Evolutionary conservation across 352 stramenopile species (phyloP), one percentile per base, ranked within the genome.

Genomic region (Phytophthora pistaciae): DNA sequence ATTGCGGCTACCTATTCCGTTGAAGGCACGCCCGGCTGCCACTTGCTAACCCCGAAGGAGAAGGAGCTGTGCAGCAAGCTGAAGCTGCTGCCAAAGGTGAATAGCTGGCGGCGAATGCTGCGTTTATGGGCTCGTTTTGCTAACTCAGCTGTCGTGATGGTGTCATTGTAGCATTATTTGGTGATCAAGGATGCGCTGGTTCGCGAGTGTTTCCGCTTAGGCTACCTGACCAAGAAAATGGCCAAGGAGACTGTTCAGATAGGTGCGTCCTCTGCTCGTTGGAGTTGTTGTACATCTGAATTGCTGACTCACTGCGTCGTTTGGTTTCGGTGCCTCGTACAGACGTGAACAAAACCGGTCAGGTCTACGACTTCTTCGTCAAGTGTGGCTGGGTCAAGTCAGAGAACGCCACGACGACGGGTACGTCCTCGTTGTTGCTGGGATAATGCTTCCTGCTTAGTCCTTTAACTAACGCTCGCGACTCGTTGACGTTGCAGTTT

Each of bases 101-200:
- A 10, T 56, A 18, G 18, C 13, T 31, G 14, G 40, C 18, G 40
- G 40, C 16, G 18, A 21, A 49, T 21, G 14, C 11, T 42, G 36
- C 29, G 36, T 42, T 42, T 42, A 42, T 18, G 36, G 13, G 16
- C 16, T 49, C 40, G 16, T 44, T 68, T 60, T n/a, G 52, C 40
- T 74, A 40, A 73, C 27, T 4, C 33, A 55, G 23, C 57, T 60
- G 5, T 50, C 52, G 16, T 66, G 52, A 13, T 60, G 31, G 14
- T 42, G 36, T 18, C 50, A 6, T 68, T 62, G 20, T 58, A 94
- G 77, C 92, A 98, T 72, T 99, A 99, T 79, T 74, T 98, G 53
- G 88, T 98, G 62, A 97, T 98, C 60, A 99, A 99, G 77, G 97
- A 97, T 40, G 95, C 90, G 14, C 70, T 99, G 16, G 92, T 99